A percentile compares a stretch with the other conserved stretches of the same genome.
Evolutionary conservation across 2,329 filamentous ascomycete genomes (phyloP).

Genomic region (Venturia effusa): DNA sequence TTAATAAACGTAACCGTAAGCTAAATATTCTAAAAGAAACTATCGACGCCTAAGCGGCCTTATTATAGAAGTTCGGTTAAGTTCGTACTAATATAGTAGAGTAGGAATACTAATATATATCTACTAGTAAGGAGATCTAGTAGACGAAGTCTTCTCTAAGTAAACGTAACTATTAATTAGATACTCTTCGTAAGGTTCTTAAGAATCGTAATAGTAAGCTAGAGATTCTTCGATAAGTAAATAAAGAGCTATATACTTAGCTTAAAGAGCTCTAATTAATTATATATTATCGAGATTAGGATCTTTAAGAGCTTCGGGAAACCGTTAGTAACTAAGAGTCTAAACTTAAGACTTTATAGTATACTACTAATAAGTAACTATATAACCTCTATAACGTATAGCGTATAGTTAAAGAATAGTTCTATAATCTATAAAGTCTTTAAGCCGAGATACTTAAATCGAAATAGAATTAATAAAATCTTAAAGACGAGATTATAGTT

Average conservation of each 20-base stretch:
- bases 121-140: conserved; percentile 16
- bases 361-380: conserved; percentile 24
- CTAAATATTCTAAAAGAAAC: conserved; percentile 22
- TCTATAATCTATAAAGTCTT: conserved; percentile 30
- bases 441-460: conserved; percentile 13
- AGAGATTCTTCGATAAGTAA: conserved; percentile 21
- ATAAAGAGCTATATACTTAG: conserved; percentile 27
- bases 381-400: conserved; percentile 26
- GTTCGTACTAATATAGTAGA: conserved; percentile 5
- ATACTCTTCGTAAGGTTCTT: conserved; percentile 24
- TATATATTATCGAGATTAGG: conserved; percentile 32
- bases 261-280: conserved; percentile 31
- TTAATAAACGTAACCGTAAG: conserved; percentile 25
- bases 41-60: conserved; percentile 20
- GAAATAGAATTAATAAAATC: conserved; percentile 28
- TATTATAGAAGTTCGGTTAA: conserved; percentile 17
- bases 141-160: conserved; percentile 20
- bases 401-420: conserved; percentile 28
- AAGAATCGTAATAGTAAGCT: conserved; percentile 26
- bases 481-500: conserved; percentile 46
- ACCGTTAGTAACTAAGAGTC: conserved; percentile 24
- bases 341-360: conserved; percentile 23
- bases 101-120: not conserved
- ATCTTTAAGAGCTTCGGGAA: conserved; percentile 44
- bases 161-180: conserved; percentile 24